Conservation (phyloP, 1,284 basidiomycete genomes). For the Microbotryomycetes sp. region DNA sequence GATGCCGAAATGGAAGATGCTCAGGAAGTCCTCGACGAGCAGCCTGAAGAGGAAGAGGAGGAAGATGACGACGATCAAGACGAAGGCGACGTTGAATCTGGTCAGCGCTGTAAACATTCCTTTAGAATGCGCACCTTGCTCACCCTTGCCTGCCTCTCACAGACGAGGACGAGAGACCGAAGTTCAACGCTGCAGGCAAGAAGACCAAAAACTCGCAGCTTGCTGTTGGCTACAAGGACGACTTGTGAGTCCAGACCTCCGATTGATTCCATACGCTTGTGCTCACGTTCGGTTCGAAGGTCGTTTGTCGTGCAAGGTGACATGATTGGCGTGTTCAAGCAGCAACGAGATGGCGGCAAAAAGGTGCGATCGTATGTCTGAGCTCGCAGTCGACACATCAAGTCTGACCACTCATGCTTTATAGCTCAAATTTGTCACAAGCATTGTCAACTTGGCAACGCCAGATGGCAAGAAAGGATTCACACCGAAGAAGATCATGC, state of each 20-base stretch:
- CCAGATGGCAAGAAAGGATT: constrained; percentile 64
- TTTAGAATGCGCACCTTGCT: background rate
- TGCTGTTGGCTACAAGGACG: constrained; percentile 92
- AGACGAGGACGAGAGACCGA: constrained; percentile 6
- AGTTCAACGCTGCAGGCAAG: constrained; percentile 17
- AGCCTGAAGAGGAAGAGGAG: constrained; percentile 39
- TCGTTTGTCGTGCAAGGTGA: constrained; percentile 93
- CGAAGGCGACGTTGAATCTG: constrained; percentile 6
- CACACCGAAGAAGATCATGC: constrained; percentile 86
- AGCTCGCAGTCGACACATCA: no score
- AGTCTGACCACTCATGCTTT: background rate
- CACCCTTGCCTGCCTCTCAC: background rate
- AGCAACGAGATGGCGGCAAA: constrained; percentile 53
- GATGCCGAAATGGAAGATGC: constrained; percentile 81
- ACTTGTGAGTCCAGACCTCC: constrained; percentile 43
- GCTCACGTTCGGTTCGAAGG: no score
- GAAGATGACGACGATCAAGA: constrained; percentile 50
- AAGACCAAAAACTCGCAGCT: constrained; percentile 77
- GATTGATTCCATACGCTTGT: no score
- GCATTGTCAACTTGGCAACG: constrained; percentile 77
- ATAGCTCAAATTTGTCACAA: constrained; percentile 77
- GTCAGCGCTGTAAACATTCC: background rate
- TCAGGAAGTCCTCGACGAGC: constrained; percentile 52
- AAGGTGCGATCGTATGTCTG: constrained; percentile 28
- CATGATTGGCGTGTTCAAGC: constrained; percentile 93